Evolutionary conservation across 208 protist species (phyloP), one percentile per base, ranked within the genome.

Genomic region (Trypanosoma grayi): DNA sequence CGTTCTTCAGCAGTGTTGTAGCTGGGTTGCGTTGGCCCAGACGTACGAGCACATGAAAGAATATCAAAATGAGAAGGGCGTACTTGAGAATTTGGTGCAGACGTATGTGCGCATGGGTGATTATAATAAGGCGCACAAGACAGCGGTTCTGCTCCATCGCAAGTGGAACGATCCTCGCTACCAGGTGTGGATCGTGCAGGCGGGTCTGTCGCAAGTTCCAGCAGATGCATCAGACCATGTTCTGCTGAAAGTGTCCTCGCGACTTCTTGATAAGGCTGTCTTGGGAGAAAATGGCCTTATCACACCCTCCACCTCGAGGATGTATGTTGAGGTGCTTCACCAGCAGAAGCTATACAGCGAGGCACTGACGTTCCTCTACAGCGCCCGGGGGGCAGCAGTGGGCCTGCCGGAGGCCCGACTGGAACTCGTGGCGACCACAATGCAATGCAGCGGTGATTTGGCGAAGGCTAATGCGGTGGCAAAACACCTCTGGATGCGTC

Each of bases 101-200:
- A 84, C 80, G 4, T 94, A 91, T 73, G 77, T 77, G 9, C 76
- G 88, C 46, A 87, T 92, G 81, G 85, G 85, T 2, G 73, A 75
- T 36, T 94, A 85, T 76, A 67, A 73, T 14, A 78, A 75, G 62
- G 80, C 68, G 27, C 88, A 92, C 60, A 62, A 79, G 41, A 77
- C 51, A 6, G 79, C 88, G 10, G 75, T 72, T 27, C 75, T 81
- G 51, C 77, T 92, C 10, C 76, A 87, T 53, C 82, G 81, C 13
- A 65, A 75, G 56, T 80, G 79, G 75, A 75, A 45, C 27, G 71
- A 88, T 58, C 66, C 75, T 25, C 75, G 79, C 30, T 87, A 95
- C 66, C 85, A 87, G 41, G 76, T 90, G 51, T 95, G 89, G 85
- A 68, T 81, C 41, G 81, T 95, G 54, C 82, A 93, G 75, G 80